These are phyloP conservation scores for Dendrobium huoshanense DNA, from an alignment of 106 monocot species.

Conservation along the genomic window DNA sequence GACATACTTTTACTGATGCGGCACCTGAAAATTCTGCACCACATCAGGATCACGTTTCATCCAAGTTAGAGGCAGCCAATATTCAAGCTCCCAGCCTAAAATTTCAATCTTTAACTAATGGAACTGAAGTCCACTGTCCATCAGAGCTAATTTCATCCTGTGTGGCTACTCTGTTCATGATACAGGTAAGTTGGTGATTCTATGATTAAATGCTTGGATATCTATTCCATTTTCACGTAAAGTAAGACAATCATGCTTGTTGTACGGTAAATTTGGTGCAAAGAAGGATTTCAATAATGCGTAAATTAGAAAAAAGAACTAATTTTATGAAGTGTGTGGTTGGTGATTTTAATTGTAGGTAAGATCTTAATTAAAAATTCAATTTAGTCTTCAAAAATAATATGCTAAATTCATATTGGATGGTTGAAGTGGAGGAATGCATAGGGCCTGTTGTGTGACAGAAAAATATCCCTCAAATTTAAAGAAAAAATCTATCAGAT, in stretches of 20 bases:
- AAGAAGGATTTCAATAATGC: not conserved
- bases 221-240: not conserved
- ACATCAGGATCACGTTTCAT: constrained; percentile 29
- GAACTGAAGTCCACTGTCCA: constrained; percentile 44
- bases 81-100: constrained; percentile 19
- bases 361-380: not conserved
- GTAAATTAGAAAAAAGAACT: not conserved
- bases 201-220: not conserved
- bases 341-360: not conserved
- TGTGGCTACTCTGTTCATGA: constrained; percentile 74
- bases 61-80: constrained; percentile 21
- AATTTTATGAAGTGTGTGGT: not conserved
- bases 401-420: not conserved
- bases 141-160: constrained; percentile 75
- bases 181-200: constrained; percentile 50
- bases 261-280: not conserved
- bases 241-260: not conserved
- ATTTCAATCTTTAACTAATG: constrained; percentile 11
- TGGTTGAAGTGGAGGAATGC: too few relatives aligned
- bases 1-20: constrained; percentile 32
- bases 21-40: constrained; percentile 23
- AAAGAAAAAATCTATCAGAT: too few relatives aligned
- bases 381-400: not conserved
- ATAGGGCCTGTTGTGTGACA: too few relatives aligned
- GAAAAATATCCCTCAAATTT: too few relatives aligned